These are phyloP conservation scores for Stachybotrys chartarum DNA, from an alignment of 2,329 filamentous ascomycete genomes.

Conservation along the genomic window DNA sequence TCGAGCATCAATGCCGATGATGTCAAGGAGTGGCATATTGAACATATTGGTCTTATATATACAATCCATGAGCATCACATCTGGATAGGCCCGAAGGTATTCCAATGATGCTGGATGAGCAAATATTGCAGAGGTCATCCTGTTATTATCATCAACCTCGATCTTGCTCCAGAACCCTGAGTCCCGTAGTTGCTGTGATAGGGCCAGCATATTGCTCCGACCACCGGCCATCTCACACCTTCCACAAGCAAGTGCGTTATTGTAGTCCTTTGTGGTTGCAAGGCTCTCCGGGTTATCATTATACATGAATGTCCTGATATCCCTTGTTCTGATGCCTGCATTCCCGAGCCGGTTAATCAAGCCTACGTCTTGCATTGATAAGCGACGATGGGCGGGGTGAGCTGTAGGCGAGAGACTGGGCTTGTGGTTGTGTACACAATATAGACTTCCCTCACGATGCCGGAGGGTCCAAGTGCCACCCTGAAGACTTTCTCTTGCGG, in stretches of 20 bases:
- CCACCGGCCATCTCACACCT: not conserved
- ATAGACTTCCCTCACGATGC: not conserved
- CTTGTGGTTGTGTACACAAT: not conserved
- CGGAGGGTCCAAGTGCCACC: not conserved
- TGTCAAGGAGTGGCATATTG: no score
- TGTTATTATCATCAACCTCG: no score
- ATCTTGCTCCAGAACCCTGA: not conserved
- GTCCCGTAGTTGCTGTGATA: not conserved
- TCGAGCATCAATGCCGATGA: no score
- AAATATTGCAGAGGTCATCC: no score
- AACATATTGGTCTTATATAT: no score
- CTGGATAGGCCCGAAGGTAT: no score
- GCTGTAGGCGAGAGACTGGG: not conserved
- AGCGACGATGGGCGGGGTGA: not conserved
- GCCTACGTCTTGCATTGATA: not conserved
- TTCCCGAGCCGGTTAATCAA: not conserved
- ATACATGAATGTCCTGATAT: not conserved
- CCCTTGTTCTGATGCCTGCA: not conserved
- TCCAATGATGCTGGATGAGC: no score
- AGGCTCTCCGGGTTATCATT: not conserved
- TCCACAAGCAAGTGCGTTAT: not conserved
- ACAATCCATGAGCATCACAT: no score
- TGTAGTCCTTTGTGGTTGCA: not conserved
- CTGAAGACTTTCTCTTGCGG: not conserved
- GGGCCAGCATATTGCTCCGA: not conserved